A percentile compares a stretch with the other conserved stretches of the same genome.
phyloP scores from a whole-genome alignment of 2,329 filamentous ascomycete species.

The Rhinocladiella similis region DNA sequence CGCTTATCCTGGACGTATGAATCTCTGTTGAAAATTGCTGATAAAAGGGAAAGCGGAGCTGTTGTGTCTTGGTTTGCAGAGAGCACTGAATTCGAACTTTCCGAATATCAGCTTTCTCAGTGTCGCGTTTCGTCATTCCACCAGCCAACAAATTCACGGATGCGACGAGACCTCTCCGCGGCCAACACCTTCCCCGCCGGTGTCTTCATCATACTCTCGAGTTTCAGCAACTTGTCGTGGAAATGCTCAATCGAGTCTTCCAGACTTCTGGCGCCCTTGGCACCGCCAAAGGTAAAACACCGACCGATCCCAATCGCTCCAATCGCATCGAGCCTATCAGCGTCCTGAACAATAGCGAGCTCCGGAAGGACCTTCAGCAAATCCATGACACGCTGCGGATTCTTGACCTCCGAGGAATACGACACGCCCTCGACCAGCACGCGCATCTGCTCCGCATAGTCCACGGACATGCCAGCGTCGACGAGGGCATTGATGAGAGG shows the following conservation, averaged over 20 bases:
- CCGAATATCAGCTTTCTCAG: background rate
- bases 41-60: too few relatives aligned
- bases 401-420: constrained; percentile 70
- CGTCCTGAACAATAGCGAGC: constrained; percentile 84
- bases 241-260: constrained; percentile 72
- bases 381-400: constrained; percentile 60
- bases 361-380: constrained; percentile 70
- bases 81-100: background rate
- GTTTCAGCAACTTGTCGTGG: constrained; percentile 68
- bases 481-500: constrained; percentile 18
- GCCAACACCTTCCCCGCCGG: constrained; percentile 53
- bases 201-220: constrained; percentile 64
- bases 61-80: background rate
- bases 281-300: constrained; percentile 74
- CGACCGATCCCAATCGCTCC: constrained; percentile 82
- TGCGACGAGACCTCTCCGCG: constrained; percentile 47
- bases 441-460: constrained; percentile 63
- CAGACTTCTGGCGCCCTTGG: constrained; percentile 53
- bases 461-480: constrained; percentile 19
- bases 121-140: constrained; percentile 52
- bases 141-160: constrained; percentile 53
- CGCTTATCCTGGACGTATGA: too few relatives aligned
- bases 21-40: too few relatives aligned
- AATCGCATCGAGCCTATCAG: constrained; percentile 87
- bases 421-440: constrained; percentile 74